Evolutionary conservation across 768 basidiomycete species (phyloP).

Genomic region (Calvatia gigantea): DNA sequence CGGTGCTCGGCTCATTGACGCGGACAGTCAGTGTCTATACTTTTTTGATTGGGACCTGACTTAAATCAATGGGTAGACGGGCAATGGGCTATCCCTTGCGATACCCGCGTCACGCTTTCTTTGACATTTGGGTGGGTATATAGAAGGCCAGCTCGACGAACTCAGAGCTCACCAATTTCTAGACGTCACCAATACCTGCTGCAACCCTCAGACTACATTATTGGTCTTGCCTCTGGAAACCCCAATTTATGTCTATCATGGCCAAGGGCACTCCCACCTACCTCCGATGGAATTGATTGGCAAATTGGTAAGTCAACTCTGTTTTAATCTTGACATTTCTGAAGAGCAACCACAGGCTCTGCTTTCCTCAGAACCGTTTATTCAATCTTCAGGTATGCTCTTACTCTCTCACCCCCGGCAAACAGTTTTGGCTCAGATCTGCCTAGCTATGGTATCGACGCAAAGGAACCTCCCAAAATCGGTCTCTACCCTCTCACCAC

Average conservation of each 20-base stretch:
- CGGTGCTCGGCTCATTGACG: conserved; percentile 65
- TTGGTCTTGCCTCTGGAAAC: conserved; percentile 63
- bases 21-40: conserved; percentile 30
- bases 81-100: conserved; percentile 76
- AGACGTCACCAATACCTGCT: conserved; percentile 53
- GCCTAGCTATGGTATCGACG: conserved; percentile 70
- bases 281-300: conserved; percentile 77
- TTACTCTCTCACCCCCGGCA: neutral
- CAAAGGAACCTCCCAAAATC: conserved; percentile 71
- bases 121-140: conserved; percentile 65
- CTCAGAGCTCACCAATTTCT: neutral
- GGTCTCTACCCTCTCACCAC: conserved; percentile 66
- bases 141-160: neutral
- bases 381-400: conserved; percentile 65
- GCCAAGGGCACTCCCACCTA: conserved; percentile 66
- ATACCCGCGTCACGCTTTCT: conserved; percentile 51
- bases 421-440: conserved; percentile 5
- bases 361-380: conserved; percentile 76
- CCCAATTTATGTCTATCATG: conserved; percentile 71
- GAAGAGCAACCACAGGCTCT: conserved; percentile 34
- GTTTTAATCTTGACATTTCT: neutral
- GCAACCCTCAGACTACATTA: conserved; percentile 73
- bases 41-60: neutral
- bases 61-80: conserved; percentile 37
- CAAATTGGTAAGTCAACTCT: conserved; percentile 56